Evolutionary conservation across 2,329 filamentous ascomycete genomes (phyloP).

Genomic region (Setomelanomma holmii): DNA sequence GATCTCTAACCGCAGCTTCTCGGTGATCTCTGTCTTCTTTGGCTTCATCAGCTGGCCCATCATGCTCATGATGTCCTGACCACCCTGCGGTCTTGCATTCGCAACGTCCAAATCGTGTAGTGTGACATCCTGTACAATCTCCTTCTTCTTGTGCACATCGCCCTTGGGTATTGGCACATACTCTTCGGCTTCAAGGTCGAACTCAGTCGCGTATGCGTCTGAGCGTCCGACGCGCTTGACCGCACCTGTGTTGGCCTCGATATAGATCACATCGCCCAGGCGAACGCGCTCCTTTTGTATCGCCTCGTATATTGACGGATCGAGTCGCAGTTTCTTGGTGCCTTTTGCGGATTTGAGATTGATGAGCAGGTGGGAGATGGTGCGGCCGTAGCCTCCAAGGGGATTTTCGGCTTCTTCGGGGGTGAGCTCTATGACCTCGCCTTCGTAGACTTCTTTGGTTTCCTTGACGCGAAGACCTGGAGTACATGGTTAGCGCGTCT

Average conservation of each 20-base stretch:
- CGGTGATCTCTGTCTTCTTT: slow-evolving; percentile 98
- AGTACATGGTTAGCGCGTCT: slow-evolving; percentile 8
- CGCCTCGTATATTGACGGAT: slow-evolving; percentile 98
- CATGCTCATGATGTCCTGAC: slow-evolving; percentile 99
- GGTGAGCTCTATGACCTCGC: slow-evolving; percentile 96
- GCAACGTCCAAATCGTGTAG: slow-evolving; percentile 96
- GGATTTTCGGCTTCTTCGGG: slow-evolving; percentile 99
- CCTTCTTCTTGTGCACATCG: slow-evolving; percentile 99
- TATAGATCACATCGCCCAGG: slow-evolving; percentile 97
- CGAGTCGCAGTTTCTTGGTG: slow-evolving; percentile 95
- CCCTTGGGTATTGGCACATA: slow-evolving; percentile 99
- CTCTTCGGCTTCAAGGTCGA: slow-evolving; percentile 97
- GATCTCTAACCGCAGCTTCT: slow-evolving; percentile 94
- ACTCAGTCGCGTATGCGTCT: slow-evolving; percentile 97
- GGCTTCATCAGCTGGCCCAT: slow-evolving; percentile 99
- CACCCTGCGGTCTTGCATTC: slow-evolving; percentile 92
- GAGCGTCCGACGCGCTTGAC: slow-evolving; percentile 96
- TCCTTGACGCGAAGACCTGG: slow-evolving; percentile 87
- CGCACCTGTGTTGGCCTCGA: slow-evolving; percentile 97
- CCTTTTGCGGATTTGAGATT: slow-evolving; percentile 94
- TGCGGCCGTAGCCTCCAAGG: slow-evolving; percentile 94
- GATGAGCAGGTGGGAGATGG: slow-evolving; percentile 93
- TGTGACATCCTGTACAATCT: slow-evolving; percentile 98
- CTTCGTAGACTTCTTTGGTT: slow-evolving; percentile 99
- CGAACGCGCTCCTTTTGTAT: slow-evolving; percentile 98